Base-by-base conservation (phyloP, 2,329 filamentous ascomycete genomes). In the Leptographium wingfieldii region DNA sequence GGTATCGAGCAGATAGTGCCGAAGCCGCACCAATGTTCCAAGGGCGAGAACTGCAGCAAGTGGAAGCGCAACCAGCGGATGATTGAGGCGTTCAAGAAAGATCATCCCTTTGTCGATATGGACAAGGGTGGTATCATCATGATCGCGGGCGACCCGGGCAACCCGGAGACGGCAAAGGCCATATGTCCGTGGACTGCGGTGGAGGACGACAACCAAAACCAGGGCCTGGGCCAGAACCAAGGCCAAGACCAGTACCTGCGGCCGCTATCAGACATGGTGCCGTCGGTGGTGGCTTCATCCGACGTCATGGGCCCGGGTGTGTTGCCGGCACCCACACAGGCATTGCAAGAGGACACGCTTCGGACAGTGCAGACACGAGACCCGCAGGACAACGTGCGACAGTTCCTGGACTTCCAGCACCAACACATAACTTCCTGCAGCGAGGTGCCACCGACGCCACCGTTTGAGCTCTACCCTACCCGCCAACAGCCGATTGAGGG, bases 321-420 rank as follows among this genome's bases (percentile, higher is more conserved):
- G 55, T 70, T 85, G 14, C 40, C 59, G 16, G 29, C 59, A 10
- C 80, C 86, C 27, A 78, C 85, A 29, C 78, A 92, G 62, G 80
- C 82, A 61, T 80, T 96, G 46, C 86, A 91, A 67, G 86, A 91
- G 70, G 83, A 86, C 56, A 80, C 79, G 51, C 83, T 96, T 19
- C 83, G 84, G 61, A 83, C 79, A 63, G 70, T 96, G 38, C 80
- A 87, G 68, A 77, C 78, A 22, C 81, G 87, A 58, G 91, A 96
- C 68, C 88, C 92, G 6, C 92, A 95, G 71, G 92, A 96, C 73
- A 95, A 92, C 66, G 90, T 97, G 43, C 86, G 89, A 68, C 90
- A 95, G 65, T 97, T 96, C 73, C 80, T 97, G 58, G 83, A 83
- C 68, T 92, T 96, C 70, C 92, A 97, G 70, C 86, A 88, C 69